Evolutionary conservation across 768 basidiomycete genomes (phyloP).

Genomic region (Mrakia gelida): DNA sequence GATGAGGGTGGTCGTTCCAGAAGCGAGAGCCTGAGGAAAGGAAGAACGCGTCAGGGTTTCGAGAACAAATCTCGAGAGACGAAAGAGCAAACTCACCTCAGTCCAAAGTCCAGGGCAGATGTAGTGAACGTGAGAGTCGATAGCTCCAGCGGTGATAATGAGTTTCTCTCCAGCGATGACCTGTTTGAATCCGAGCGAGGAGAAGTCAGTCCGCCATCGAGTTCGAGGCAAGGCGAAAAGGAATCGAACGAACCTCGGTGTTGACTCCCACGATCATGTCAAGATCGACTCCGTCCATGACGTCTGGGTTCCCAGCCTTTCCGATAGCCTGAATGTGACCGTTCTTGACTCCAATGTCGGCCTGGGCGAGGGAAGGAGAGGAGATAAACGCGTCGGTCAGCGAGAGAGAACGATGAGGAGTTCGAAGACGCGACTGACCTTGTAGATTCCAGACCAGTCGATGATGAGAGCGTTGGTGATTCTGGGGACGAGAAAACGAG

Average conservation of each 20-base stretch:
- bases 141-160: conserved; percentile 85
- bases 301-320: conserved; percentile 95
- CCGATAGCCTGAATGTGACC: conserved; percentile 82
- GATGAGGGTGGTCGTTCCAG: conserved; percentile 85
- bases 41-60: background rate
- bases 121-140: conserved; percentile 90
- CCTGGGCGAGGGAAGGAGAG: conserved; percentile 50
- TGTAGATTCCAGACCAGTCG: conserved; percentile 94
- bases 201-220: background rate
- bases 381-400: background rate
- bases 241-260: conserved; percentile 56
- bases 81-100: conserved; percentile 53
- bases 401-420: background rate
- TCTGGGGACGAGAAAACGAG: background rate
- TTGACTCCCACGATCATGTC: conserved; percentile 77
- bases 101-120: conserved; percentile 90
- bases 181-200: conserved; percentile 11
- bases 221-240: background rate
- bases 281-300: conserved; percentile 73
- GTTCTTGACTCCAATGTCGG: conserved; percentile 86
- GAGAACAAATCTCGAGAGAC: background rate
- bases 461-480: conserved; percentile 93
- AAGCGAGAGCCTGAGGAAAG: conserved; percentile 42
- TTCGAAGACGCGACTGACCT: conserved; percentile 51
- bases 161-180: conserved; percentile 93